Percentiles rank a stretch among this genome's conserved stretches.
Evolutionary conservation across 2,329 filamentous ascomycete genomes (phyloP).

Genomic region (Fonsecaea multimorphosa): DNA sequence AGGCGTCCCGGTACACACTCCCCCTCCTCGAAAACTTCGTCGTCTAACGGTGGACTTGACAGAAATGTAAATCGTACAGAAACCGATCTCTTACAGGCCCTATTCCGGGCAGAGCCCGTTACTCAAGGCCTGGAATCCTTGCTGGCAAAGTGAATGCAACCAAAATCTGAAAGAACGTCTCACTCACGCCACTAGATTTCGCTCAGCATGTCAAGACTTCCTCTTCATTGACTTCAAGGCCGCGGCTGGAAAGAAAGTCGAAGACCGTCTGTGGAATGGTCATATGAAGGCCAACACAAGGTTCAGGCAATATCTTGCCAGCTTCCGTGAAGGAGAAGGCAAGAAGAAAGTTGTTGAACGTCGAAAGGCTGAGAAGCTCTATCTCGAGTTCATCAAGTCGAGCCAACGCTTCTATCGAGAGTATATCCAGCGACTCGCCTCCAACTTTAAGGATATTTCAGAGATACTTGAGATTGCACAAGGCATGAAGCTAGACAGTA

Average conservation of each 20-base stretch:
- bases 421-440: constrained; percentile 78
- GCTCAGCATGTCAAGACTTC: constrained; percentile 35
- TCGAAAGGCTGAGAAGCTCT: constrained; percentile 81
- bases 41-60: constrained; percentile 21
- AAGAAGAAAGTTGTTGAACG: constrained; percentile 66
- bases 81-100: constrained; percentile 48
- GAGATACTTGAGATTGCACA: constrained; percentile 64
- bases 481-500: constrained; percentile 57
- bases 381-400: constrained; percentile 82
- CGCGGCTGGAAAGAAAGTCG: constrained; percentile 67
- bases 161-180: background rate
- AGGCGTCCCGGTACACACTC: constrained; percentile 59
- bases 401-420: constrained; percentile 87
- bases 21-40: background rate
- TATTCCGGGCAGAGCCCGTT: constrained; percentile 39
- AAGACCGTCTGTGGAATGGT: constrained; percentile 76
- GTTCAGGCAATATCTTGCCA: constrained; percentile 72
- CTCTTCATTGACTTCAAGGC: constrained; percentile 41
- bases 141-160: constrained; percentile 33
- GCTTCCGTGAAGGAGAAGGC: constrained; percentile 58
- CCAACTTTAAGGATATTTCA: constrained; percentile 61
- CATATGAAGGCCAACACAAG: constrained; percentile 79
- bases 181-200: constrained; percentile 33
- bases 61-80: constrained; percentile 53
- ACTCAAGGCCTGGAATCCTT: constrained; percentile 33